phyloP scores from a whole-genome alignment of 345 rosid genomes.

The Eucalyptus coolabah region DNA sequence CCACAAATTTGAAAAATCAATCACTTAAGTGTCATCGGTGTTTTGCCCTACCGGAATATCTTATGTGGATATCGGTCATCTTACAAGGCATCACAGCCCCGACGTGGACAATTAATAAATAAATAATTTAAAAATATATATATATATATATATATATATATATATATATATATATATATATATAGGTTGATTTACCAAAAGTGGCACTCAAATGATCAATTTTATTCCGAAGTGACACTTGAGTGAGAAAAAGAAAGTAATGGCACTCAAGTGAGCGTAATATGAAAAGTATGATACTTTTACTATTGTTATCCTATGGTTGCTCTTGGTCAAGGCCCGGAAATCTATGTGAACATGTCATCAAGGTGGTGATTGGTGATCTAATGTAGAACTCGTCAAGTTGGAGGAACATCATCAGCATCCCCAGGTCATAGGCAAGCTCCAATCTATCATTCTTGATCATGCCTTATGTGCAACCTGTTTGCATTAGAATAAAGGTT shows the following conservation, averaged over 20 bases:
- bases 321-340: conserved; percentile 22
- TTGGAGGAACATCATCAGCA: not conserved
- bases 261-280: fast-evolving
- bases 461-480: not conserved
- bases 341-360: conserved; percentile 33
- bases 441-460: not conserved
- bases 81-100: fast-evolving
- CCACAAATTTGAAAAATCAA: too few relatives aligned
- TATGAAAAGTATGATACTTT: too few relatives aligned
- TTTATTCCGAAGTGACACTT: too few relatives aligned
- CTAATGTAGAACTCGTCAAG: not conserved
- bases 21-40: too few relatives aligned
- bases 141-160: too few relatives aligned
- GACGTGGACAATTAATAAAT: too few relatives aligned
- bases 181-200: fast-evolving
- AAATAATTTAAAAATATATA: too few relatives aligned
- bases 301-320: not conserved
- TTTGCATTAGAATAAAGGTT: not conserved
- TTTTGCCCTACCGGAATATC: too few relatives aligned
- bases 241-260: too few relatives aligned
- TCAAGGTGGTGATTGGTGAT: conserved; percentile 29
- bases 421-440: not conserved
- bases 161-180: too few relatives aligned
- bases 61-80: fast-evolving
- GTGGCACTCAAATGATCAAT: too few relatives aligned